Conservation (phyloP, 768 basidiomycete genomes). For the Cyathus striatus region DNA sequence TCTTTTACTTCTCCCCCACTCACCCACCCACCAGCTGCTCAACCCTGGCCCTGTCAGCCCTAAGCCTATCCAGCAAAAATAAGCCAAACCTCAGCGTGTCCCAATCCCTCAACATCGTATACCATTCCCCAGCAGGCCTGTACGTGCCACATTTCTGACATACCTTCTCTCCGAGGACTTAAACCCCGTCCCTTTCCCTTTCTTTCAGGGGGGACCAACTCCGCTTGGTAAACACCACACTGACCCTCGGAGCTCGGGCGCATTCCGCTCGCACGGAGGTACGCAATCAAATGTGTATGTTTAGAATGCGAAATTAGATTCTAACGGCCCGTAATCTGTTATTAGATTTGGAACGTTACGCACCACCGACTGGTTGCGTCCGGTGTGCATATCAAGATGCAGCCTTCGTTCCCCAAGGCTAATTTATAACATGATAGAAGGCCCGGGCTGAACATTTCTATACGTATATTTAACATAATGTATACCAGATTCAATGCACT, state of each 20-base stretch:
- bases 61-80: constrained; percentile 18
- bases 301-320: not conserved
- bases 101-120: constrained; percentile 46
- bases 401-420: constrained; percentile 31
- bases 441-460: no score
- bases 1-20: not conserved
- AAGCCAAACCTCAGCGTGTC: constrained; percentile 31
- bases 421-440: constrained; percentile 15
- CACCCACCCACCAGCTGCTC: constrained; percentile 49
- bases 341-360: constrained; percentile 53
- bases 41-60: constrained; percentile 37
- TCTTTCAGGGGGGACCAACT: constrained; percentile 42
- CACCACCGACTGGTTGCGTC: constrained; percentile 48
- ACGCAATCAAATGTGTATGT: constrained; percentile 4
- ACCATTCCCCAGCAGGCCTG: constrained; percentile 51
- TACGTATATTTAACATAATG: no score
- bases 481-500: no score
- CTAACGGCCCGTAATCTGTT: not conserved
- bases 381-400: constrained; percentile 53
- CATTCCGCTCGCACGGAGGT: constrained; percentile 49
- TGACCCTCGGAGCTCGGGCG: constrained; percentile 41
- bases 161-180: not conserved
- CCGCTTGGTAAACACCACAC: constrained; percentile 46
- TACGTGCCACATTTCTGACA: constrained; percentile 16
- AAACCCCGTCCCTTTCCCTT: not conserved